Base-by-base conservation (phyloP, 768 basidiomycete species). In the Tulasnella sp. region DNA sequence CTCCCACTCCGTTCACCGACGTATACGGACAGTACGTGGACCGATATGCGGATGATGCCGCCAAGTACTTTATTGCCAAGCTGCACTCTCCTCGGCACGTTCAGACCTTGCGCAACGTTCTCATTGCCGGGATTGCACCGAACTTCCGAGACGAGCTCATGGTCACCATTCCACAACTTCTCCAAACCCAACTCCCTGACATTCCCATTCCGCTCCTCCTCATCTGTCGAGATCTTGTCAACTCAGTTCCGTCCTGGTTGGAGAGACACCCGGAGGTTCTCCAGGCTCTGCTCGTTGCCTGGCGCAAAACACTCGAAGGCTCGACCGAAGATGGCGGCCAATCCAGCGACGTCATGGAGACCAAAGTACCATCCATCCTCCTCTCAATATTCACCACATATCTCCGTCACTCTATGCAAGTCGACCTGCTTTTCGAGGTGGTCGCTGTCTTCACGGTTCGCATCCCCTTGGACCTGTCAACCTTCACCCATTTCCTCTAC, bases 11-110 rank as follows among this genome's bases (percentile, higher is more conserved):
- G 0, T 98, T 99, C 83, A 97, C 97, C 0, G 90, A 93, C 77
- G 96, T 96, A 7, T 84, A 99, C 69, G 94, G 93, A 25, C 90
- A 91, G 81, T 99, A 96, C 83, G 87, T 99, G 29, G 90, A 98
- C 82, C 91, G 94, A 11, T 99, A 97, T 83, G 91, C 94, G 0
- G 85, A 83, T 3, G 93, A 98, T 80, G 92, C 94, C 1, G 87
- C 93, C 29, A 90, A 93, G 71, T 94, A 93, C 82, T 92, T 99
- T 82, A 84, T 95, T 79, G 87, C 88, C 14, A 89, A 93, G 78
- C 84, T 99, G n/a, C 86, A 88, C 67, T 89, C 92, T 79, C 89
- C 92, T 0, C 88, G 91, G 52, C 91, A 94, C 80, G 85, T 97
- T 58, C 89, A 91, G 78, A 97, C 96, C 0, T 84, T 96, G 76